Evolutionary conservation across 495 filamentous ascomycete genomes (phyloP), one percentile per base, ranked within the genome.

Genomic region (Viridothelium virens): DNA sequence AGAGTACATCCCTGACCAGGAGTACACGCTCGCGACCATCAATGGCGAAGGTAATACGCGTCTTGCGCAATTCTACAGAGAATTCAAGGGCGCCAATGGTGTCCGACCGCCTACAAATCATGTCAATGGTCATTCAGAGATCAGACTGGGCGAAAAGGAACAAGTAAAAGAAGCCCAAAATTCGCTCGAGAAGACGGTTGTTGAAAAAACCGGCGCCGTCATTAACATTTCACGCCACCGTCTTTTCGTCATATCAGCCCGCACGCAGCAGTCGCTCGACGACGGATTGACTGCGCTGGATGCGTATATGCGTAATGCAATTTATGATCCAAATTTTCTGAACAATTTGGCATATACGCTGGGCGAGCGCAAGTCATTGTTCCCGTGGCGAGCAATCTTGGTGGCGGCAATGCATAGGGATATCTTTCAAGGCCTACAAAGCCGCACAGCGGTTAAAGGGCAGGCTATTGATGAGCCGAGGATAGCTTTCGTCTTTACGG

Each of bases 401-500:
- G 5, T 25, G 48, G 48, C 48, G 5, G 48, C 48, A 53, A 14
- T 5, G 10, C 48, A 11, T 53, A 14, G n/a, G 18, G 48, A 53
- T 25, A 14, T 53, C 48, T 53, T 53, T n/a, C 18, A 11, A 5
- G 48, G 48, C 11, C 48, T 53, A 7, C 38, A 44, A 11, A 65
- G 62, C 47, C 39, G 18, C 31, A 47, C 16, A 39, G 63, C 46
- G 14, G 18, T 48, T 33, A 11, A 14, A 48, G 46, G 39, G n/a
- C 63, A 16, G 38, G 48, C 48, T n/a, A 18, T 53, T 18, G 16
- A 53, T 5, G 48, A 53, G 48, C 48, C 48, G 5, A 14, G 16
- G 18, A 53, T 65, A 33, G 46, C 38, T 37, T 65, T 65, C 33
- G 63, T 81, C 0, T 81, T 82, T 65, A 82, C 79, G 1, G 79